Conservation (phyloP, 345 rosid species). For the Heritiera littoralis region DNA sequence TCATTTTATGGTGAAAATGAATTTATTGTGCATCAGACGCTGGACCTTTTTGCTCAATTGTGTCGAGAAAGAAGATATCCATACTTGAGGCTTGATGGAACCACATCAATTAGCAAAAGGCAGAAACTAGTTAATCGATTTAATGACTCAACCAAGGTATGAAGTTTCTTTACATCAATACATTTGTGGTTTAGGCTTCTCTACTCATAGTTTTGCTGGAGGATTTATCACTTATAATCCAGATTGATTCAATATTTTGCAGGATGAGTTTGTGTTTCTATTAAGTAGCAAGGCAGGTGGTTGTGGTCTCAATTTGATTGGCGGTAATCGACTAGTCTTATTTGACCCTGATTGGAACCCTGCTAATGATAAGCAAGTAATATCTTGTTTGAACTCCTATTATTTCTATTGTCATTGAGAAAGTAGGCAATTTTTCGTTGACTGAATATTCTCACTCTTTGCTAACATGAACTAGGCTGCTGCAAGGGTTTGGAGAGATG, state of each 20-base stretch:
- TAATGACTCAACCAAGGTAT: constrained; percentile 85
- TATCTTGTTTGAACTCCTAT: constrained; percentile 13
- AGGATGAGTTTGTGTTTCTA: constrained; percentile 97
- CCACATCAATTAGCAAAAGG: constrained; percentile 92
- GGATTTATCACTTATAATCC: neutral
- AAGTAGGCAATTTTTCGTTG: constrained; percentile 16
- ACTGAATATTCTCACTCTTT: constrained; percentile 29
- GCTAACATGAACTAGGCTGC: constrained; percentile 68
- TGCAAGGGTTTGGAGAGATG: constrained; percentile 99
- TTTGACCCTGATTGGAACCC: constrained; percentile 99
- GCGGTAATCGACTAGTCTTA: constrained; percentile 90
- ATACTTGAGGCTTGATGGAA: constrained; percentile 86
- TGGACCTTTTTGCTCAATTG: constrained; percentile 95
- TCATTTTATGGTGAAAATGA: constrained; percentile 17
- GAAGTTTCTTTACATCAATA: constrained; percentile 6
- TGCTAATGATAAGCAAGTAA: constrained; percentile 99
- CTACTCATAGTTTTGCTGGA: constrained; percentile 2
- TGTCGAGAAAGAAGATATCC: constrained; percentile 99
- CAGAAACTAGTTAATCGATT: constrained; percentile 88
- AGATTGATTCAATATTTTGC: constrained; percentile 29
- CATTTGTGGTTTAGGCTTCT: constrained; percentile 8
- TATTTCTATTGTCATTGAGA: neutral
- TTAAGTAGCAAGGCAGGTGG: constrained; percentile 99
- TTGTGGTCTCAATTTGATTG: constrained; percentile 95
- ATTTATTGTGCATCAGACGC: constrained; percentile 55